A percentile compares a stretch with the other conserved stretches of the same genome.
Evolutionary conservation across 1,284 basidiomycete species (phyloP).

Genomic region (Peniophora sp.): DNA sequence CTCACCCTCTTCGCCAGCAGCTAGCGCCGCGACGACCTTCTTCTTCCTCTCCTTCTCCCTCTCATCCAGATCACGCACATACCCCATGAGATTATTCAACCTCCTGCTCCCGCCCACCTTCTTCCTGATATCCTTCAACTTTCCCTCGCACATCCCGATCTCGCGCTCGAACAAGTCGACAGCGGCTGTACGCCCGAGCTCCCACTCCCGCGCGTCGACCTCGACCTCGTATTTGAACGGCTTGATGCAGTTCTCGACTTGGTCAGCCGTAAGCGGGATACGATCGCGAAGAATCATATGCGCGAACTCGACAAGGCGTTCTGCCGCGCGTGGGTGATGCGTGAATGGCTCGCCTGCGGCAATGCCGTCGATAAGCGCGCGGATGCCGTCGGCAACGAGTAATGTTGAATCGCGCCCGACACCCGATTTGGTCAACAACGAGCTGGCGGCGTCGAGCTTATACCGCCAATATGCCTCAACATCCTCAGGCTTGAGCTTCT

Average conservation of each 20-base stretch:
- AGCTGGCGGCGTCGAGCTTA: slow-evolving; percentile 90
- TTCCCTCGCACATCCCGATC: slow-evolving; percentile 76
- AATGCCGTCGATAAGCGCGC: slow-evolving; percentile 84
- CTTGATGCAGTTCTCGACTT: slow-evolving; percentile 99
- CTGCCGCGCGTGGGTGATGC: slow-evolving; percentile 81
- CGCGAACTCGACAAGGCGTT: slow-evolving; percentile 86
- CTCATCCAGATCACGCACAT: slow-evolving; percentile 82
- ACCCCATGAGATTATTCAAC: slow-evolving; percentile 71
- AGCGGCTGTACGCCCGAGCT: slow-evolving; percentile 68
- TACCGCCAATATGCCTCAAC: slow-evolving; percentile 93
- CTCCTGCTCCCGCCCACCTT: slow-evolving; percentile 83
- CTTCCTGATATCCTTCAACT: slow-evolving; percentile 79
- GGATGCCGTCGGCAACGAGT: slow-evolving; percentile 91
- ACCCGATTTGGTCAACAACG: slow-evolving; percentile 91
- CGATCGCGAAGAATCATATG: slow-evolving; percentile 90
- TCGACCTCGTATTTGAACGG: slow-evolving; percentile 98
- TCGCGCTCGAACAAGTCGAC: slow-evolving; percentile 82
- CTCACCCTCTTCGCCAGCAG: slow-evolving; percentile 29
- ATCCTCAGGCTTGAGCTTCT: slow-evolving; percentile 65
- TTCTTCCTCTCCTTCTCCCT: slow-evolving; percentile 65
- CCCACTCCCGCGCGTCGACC: slow-evolving; percentile 89
- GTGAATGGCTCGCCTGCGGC: slow-evolving; percentile 87
- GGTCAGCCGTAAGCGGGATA: slow-evolving; percentile 89
- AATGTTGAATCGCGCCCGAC: slow-evolving; percentile 93
- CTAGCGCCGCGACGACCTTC: slow-evolving; percentile 29